A percentile compares a stretch with the other conserved stretches of the same genome.
These are phyloP conservation scores for Oryza rufipogon DNA, from an alignment of 176 grass and related monocot genomes.

Conservation along the genomic window DNA sequence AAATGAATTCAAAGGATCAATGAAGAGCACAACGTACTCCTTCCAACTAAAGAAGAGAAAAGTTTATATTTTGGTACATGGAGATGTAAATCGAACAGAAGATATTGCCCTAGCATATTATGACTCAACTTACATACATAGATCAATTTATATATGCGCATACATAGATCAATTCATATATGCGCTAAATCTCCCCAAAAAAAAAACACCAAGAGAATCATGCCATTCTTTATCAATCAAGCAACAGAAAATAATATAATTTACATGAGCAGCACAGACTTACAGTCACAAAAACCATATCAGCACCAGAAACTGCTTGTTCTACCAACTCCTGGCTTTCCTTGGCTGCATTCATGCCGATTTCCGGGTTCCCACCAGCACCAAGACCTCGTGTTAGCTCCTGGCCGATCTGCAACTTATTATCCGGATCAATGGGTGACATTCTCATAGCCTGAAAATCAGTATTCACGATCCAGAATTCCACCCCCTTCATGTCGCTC, in stretches of 20 bases:
- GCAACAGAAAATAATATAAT: background rate
- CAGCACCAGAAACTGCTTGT: constrained; percentile 63
- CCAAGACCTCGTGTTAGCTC: constrained; percentile 83
- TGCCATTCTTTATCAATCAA: background rate
- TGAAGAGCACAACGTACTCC: background rate
- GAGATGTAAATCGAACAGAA: background rate
- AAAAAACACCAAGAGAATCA: background rate
- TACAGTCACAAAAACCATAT: constrained; percentile 93
- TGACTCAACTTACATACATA: background rate
- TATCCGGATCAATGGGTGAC: constrained; percentile 62
- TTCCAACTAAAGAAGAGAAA: background rate
- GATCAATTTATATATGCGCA: background rate
- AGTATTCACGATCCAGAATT: constrained; percentile 89
- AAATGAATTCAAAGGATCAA: constrained; percentile 20
- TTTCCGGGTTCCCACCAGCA: constrained; percentile 85
- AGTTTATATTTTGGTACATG: background rate
- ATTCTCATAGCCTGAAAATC: constrained; percentile 90
- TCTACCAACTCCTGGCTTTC: constrained; percentile 76
- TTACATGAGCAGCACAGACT: constrained; percentile 9
- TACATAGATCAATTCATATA: constrained; percentile 2
- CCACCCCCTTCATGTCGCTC: constrained; percentile 76
- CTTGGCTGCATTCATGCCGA: constrained; percentile 82
- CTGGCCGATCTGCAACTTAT: constrained; percentile 72
- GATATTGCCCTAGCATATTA: background rate
- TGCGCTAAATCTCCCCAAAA: background rate